These are phyloP conservation scores for Xylaria palmicola DNA, from an alignment of 495 filamentous ascomycete genomes.

Conservation along the genomic window DNA sequence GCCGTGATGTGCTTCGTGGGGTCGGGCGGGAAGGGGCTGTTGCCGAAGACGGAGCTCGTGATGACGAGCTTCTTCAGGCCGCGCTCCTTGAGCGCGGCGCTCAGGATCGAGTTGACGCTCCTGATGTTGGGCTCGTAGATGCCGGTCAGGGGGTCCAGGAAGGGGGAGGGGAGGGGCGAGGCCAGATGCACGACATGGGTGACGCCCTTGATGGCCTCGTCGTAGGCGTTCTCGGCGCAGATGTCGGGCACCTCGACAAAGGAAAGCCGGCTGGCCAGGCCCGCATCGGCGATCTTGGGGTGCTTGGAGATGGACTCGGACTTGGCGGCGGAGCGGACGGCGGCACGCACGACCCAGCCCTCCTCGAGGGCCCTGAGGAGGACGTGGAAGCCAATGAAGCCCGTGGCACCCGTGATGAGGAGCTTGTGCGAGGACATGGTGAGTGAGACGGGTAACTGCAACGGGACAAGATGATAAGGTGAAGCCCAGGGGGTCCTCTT, in stretches of 20 bases:
- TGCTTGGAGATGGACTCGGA: slow-evolving; percentile 23
- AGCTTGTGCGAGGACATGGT: slow-evolving; percentile 4
- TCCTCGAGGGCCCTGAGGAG: slow-evolving; percentile 31
- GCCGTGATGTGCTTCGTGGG: neutral
- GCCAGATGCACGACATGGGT: slow-evolving; percentile 50
- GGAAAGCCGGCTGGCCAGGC: slow-evolving; percentile 25
- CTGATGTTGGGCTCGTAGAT: slow-evolving; percentile 32
- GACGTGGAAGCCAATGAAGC: slow-evolving; percentile 34
- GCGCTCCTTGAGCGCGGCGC: slow-evolving; percentile 28
- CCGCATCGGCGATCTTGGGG: slow-evolving; percentile 23
- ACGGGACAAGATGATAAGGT: neutral
- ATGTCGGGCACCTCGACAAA: slow-evolving; percentile 47
- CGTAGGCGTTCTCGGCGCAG: slow-evolving; percentile 38
- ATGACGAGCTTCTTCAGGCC: slow-evolving; percentile 34
- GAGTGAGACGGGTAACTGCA: neutral
- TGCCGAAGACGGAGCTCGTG: slow-evolving; percentile 30
- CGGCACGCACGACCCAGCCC: slow-evolving; percentile 37
- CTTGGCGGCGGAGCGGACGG: slow-evolving; percentile 31
- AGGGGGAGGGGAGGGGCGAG: slow-evolving; percentile 34
- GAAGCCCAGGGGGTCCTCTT: neutral
- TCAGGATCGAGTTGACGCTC: slow-evolving; percentile 20
- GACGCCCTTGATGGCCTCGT: slow-evolving; percentile 44
- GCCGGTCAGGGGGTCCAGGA: slow-evolving; percentile 15
- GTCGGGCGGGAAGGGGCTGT: slow-evolving; percentile 1
- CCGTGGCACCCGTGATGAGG: slow-evolving; percentile 39